These are phyloP conservation scores for Pichia terricola DNA, from an alignment of 1,139 yeast species.

Conservation along the genomic window DNA sequence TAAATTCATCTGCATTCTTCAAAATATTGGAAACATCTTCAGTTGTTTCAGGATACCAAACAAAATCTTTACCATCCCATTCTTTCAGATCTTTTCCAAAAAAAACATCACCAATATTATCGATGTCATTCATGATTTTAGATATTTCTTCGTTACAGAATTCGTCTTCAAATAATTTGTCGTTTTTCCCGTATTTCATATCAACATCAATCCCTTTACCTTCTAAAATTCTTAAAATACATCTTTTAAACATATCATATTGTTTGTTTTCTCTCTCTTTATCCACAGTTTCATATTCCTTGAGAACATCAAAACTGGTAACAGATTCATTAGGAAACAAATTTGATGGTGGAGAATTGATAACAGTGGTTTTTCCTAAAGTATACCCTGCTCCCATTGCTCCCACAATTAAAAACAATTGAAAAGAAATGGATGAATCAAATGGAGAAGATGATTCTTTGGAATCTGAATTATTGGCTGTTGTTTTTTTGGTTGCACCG, in stretches of 20 bases:
- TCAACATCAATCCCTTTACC: conserved; percentile 20
- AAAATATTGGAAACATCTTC: conserved; percentile 17
- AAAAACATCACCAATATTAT: conserved; percentile 33
- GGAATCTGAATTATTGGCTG: not conserved
- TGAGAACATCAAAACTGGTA: conserved; percentile 20
- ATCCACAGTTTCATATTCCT: conserved; percentile 14
- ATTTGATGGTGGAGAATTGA: conserved; percentile 21
- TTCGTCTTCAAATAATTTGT: conserved; percentile 8
- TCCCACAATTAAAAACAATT: conserved; percentile 21
- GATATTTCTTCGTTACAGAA: conserved; percentile 26
- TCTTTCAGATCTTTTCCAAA: conserved; percentile 27
- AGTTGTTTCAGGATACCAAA: conserved; percentile 17
- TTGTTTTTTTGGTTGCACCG: not conserved
- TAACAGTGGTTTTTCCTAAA: conserved; percentile 19
- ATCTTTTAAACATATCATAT: conserved; percentile 20
- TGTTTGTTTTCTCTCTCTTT: conserved; percentile 10
- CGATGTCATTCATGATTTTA: conserved; percentile 30
- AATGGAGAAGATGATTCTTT: conserved; percentile 12
- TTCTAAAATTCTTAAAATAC: conserved; percentile 16
- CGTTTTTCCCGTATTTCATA: conserved; percentile 17
- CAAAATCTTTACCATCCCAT: conserved; percentile 16
- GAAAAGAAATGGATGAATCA: conserved; percentile 24
- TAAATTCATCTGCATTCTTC: conserved; percentile 18
- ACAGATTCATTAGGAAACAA: conserved; percentile 21
- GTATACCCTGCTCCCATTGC: conserved; percentile 26